Base-by-base conservation (phyloP, 2,329 filamentous ascomycete genomes). In the Fusarium domesticum region DNA sequence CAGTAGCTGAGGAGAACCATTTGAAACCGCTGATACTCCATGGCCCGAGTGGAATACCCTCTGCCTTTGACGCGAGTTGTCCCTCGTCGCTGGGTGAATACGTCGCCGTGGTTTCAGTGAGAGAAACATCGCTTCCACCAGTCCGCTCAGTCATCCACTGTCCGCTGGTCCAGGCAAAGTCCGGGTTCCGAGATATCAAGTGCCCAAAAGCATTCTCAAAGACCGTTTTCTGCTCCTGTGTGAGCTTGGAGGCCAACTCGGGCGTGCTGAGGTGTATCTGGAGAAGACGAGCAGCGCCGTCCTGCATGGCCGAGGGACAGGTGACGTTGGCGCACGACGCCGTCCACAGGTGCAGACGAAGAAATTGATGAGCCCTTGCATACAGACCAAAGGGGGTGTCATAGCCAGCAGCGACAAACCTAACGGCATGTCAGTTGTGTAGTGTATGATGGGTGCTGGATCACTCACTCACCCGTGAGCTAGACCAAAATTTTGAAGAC, bases 81-180 rank as follows among this genome's bases (percentile, higher is more conserved):
- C 6, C 18, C 1, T 45, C 37, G 1, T 25, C 11, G 1, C 6
- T 25, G 7, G 60, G 56, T 11, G 54, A 35, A 1, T 58, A 56
- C 18, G 45, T 64, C 4, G 83, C 82, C 5, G 77, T 64, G 0
- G 84, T 88, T 63, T 89, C 84, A 0, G 81, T 86, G 30, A 76
- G 73, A 4, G 80, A 80, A 2, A 88, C 82, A 56, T 89, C 85
- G 50, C 81, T 85, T 0, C 84, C 85, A 2, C 84, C 84, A 0
- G 75, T 73, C 3, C 84, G 73, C 55, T 88, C 84, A 0, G 85
- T 89, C 85, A 89, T 88, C 85, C 85, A 89, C 61, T 89, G 85
- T 0, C 84, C 84, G 32, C 78, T 85, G 0, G 84, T 89, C 85
- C 84, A 89, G 0, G 79, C 77, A 15, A 64, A 52, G 4, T 20